Conservation (phyloP, 495 filamentous ascomycete genomes). For the Evansstolkia leycettana region DNA sequence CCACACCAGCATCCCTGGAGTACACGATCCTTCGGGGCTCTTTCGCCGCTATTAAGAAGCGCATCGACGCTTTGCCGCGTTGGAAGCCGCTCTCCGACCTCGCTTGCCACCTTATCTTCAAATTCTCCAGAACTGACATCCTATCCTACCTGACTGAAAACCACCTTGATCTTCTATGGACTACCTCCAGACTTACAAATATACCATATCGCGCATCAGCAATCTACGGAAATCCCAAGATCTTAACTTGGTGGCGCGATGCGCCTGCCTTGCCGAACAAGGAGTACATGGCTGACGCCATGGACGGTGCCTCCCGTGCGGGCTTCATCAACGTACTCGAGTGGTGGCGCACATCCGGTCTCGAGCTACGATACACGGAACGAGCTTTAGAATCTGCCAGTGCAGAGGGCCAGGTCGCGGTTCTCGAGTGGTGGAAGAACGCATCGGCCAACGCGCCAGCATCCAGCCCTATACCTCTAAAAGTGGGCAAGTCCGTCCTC, state of each 20-base stretch:
- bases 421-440: constrained; percentile 84
- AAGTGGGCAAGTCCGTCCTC: constrained; percentile 69
- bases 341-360: constrained; percentile 78
- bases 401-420: constrained; percentile 65
- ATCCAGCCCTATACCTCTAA: constrained; percentile 40
- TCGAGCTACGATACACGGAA: constrained; percentile 75
- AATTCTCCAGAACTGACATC: constrained; percentile 69
- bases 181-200: constrained; percentile 66
- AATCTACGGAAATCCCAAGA: constrained; percentile 71
- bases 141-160: constrained; percentile 70
- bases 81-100: constrained; percentile 67
- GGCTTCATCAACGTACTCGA: constrained; percentile 77
- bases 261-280: constrained; percentile 68
- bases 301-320: constrained; percentile 74
- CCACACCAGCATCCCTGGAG: constrained; percentile 50
- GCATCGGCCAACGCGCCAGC: constrained; percentile 27
- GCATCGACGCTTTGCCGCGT: constrained; percentile 50
- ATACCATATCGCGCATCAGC: constrained; percentile 76
- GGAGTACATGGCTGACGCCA: constrained; percentile 64
- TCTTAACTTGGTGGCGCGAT: constrained; percentile 81
- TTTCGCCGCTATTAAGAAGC: constrained; percentile 52
- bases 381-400: constrained; percentile 76
- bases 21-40: constrained; percentile 66
- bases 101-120: constrained; percentile 79
- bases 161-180: constrained; percentile 68